Percentiles rank a stretch among this genome's conserved stretches.
Conservation (phyloP, 495 filamentous ascomycete species). For the Pseudoneurospora amorphoporcata region DNA sequence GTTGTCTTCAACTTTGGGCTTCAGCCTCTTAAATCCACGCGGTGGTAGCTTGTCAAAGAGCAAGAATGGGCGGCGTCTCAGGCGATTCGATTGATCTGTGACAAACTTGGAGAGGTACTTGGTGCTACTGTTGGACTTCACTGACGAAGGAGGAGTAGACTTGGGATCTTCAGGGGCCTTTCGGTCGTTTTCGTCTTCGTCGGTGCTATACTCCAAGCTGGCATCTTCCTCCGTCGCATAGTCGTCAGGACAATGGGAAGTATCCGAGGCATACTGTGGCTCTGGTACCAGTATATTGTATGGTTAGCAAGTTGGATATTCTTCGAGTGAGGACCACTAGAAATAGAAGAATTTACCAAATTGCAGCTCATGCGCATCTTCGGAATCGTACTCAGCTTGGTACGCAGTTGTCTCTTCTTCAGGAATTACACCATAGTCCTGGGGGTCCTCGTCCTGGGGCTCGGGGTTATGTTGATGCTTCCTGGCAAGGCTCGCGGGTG, state of each 20-base stretch:
- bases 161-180: background rate
- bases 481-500: background rate
- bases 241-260: background rate
- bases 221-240: background rate
- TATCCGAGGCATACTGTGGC: background rate
- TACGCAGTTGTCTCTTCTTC: background rate
- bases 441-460: background rate
- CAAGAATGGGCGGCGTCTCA: constrained; percentile 11
- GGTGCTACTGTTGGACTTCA: background rate
- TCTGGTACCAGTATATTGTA: background rate
- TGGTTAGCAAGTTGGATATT: background rate
- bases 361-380: background rate
- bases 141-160: background rate
- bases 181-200: background rate
- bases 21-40: constrained; percentile 12
- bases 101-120: background rate
- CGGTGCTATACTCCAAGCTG: background rate
- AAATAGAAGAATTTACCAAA: background rate
- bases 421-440: background rate
- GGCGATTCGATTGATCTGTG: background rate
- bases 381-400: background rate
- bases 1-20: background rate
- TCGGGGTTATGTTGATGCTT: background rate
- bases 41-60: constrained; percentile 11
- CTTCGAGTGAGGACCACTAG: background rate